Base-by-base conservation (phyloP, 2,329 filamentous ascomycete genomes). In the Neurospora sp. region DNA sequence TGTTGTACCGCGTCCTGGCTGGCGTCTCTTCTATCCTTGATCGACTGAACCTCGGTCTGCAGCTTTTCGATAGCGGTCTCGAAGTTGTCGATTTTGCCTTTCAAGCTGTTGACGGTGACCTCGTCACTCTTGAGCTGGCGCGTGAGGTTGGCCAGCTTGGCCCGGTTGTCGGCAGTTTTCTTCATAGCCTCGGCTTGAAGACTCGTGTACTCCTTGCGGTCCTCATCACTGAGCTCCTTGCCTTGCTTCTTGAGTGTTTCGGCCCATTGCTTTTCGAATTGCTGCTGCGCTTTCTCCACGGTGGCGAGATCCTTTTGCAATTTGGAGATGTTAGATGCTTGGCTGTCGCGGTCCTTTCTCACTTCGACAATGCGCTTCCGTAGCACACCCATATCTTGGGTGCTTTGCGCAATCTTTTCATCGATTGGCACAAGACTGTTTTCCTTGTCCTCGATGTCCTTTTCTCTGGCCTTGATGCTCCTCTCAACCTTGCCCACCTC, bases 121-220 rank as follows among this genome's bases (percentile, higher is more conserved):
- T 95, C 91, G 76, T 98, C 94, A 0, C 93, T 96, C 80, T 95
- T 97, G 72, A 93, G 86, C 77, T 97, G 93, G 28, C 94, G 93
- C 70, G 89, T 87, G n/a, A 97, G 86, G 73, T 93, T 93, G 79
- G 96, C 92, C 46, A 97, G 85, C 74, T 93, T 92, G 73, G 90
- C 87, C 77, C 96, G 92, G 75, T 97, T 92, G 9, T 88, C 86
- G 8, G 93, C 91, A 38, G 93, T 91, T 73, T 90, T 91, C 74
- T 92, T 90, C 79, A 92, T 93, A 71, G 97, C 93, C 77, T 97
- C 91, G 73, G 92, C 89, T 71, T 91, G 91, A 66, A 99, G 87
- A 62, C 86, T 86, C 77, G 93, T 93, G 82, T 97, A 97, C 79
- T 97, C 93, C 76, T 93, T 93, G 70, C 95, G 88, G 79, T 99